phyloP scores from a whole-genome alignment of 1,284 basidiomycete genomes.

The Mycosarcoma mackinlayi region DNA sequence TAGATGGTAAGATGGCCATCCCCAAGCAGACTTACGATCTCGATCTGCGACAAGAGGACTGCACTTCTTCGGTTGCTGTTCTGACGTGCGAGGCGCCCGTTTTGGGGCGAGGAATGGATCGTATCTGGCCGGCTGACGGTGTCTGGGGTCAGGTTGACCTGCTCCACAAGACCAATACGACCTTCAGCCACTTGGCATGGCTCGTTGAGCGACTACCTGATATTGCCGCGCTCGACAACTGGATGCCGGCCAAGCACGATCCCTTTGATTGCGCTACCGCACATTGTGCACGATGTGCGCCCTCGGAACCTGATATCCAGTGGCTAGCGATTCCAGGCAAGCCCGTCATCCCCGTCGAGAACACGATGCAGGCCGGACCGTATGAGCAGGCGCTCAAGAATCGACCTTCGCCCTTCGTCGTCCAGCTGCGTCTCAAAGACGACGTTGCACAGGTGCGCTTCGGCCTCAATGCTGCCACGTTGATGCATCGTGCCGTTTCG shows the following conservation, averaged over 20 bases:
- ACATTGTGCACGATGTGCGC: slow-evolving; percentile 80
- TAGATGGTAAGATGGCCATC: slow-evolving; percentile 43
- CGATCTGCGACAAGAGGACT: slow-evolving; percentile 39
- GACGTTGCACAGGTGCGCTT: slow-evolving; percentile 78
- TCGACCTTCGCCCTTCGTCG: slow-evolving; percentile 86
- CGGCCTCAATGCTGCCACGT: slow-evolving; percentile 85
- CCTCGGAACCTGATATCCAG: slow-evolving; percentile 77
- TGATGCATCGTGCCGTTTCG: slow-evolving; percentile 86
- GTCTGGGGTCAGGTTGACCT: slow-evolving; percentile 54
- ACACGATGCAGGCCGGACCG: slow-evolving; percentile 55
- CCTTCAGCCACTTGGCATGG: slow-evolving; percentile 55
- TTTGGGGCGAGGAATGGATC: slow-evolving; percentile 24
- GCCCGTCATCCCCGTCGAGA: slow-evolving; percentile 51
- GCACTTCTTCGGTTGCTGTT: slow-evolving; percentile 42
- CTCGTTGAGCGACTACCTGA: slow-evolving; percentile 53
- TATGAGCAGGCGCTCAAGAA: slow-evolving; percentile 78
- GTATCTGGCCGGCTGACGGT: slow-evolving; percentile 52
- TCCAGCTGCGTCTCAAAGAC: slow-evolving; percentile 82
- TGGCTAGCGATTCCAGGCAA: slow-evolving; percentile 72
- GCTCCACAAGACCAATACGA: slow-evolving; percentile 55
- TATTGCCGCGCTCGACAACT: slow-evolving; percentile 30
- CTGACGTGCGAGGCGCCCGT: slow-evolving; percentile 49
- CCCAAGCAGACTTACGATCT: slow-evolving; percentile 27
- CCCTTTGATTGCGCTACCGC: slow-evolving; percentile 52
- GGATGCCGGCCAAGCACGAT: slow-evolving; percentile 47